phyloP scores from a whole-genome alignment of 2,329 filamentous ascomycete species.

The Decorospora gaudefroyi region DNA sequence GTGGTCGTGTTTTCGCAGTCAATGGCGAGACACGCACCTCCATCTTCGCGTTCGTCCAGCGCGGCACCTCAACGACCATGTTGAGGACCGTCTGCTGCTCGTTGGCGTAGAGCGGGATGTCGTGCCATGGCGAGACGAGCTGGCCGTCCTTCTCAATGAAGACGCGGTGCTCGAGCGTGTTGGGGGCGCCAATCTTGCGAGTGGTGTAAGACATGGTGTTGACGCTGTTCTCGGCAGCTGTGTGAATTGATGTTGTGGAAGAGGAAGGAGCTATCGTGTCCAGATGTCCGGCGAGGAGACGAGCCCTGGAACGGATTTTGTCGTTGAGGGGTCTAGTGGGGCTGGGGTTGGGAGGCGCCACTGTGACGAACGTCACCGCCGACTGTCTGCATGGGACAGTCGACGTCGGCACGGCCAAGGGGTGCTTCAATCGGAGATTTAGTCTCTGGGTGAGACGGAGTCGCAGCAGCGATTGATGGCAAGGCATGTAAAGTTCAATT shows the following conservation, averaged over 20 bases:
- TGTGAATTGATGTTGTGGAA: conserved; percentile 23
- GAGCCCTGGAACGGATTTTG: conserved; percentile 50
- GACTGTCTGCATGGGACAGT: conserved; percentile 44
- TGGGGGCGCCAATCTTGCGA: conserved; percentile 85
- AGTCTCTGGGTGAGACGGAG: conserved; percentile 30
- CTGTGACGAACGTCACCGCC: conserved; percentile 46
- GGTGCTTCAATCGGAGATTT: conserved; percentile 22
- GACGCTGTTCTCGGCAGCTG: conserved; percentile 17
- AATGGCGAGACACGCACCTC: conserved; percentile 68
- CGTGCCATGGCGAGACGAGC: conserved; percentile 94
- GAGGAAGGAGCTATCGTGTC: conserved; percentile 34
- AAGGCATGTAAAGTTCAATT: conserved; percentile 32
- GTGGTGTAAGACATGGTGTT: conserved; percentile 69
- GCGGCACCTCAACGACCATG: conserved; percentile 99
- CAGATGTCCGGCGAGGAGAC: conserved; percentile 49
- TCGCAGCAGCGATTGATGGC: conserved; percentile 26
- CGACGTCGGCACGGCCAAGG: conserved; percentile 28
- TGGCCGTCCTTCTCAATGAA: conserved; percentile 98
- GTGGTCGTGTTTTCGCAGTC: conserved; percentile 2
- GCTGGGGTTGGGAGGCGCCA: conserved; percentile 47
- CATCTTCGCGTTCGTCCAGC: conserved; percentile 99
- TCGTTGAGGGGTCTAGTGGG: conserved; percentile 46
- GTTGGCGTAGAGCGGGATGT: conserved; percentile 97
- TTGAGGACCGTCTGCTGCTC: conserved; percentile 93
- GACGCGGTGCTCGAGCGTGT: conserved; percentile 96